A percentile compares a stretch with the other conserved stretches of the same genome.
These are phyloP conservation scores for Yarrowia sp. DNA, from an alignment of 805 yeast species.

Conservation along the genomic window DNA sequence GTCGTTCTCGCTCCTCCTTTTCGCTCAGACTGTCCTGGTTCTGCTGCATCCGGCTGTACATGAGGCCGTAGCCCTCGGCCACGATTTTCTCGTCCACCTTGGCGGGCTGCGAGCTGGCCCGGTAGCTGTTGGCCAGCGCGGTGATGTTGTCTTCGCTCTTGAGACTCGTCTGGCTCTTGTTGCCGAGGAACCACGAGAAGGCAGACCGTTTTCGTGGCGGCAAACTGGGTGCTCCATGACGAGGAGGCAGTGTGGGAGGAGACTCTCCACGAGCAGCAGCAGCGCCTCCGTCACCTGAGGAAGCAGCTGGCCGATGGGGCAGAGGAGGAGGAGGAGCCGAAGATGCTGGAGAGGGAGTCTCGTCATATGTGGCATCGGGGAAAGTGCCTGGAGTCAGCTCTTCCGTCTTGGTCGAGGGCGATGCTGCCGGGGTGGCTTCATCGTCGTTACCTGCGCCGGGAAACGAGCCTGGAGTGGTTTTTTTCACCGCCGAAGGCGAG, in stretches of 20 bases:
- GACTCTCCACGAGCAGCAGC: background rate
- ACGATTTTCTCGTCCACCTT: constrained; percentile 13
- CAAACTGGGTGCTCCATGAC: constrained; percentile 33
- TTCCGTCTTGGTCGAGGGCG: background rate
- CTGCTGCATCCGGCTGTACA: constrained; percentile 21
- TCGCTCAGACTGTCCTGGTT: constrained; percentile 21
- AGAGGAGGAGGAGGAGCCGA: constrained; percentile 26
- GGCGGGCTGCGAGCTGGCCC: constrained; percentile 6
- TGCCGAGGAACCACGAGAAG: constrained; percentile 24
- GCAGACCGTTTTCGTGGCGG: constrained; percentile 24
- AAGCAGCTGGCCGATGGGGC: constrained; percentile 23
- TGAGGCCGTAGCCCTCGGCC: constrained; percentile 19
- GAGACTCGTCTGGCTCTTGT: constrained; percentile 21
- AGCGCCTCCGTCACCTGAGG: background rate
- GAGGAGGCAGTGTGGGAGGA: constrained; percentile 37
- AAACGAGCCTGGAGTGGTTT: constrained; percentile 15
- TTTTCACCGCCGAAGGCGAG: background rate
- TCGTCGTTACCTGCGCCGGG: background rate
- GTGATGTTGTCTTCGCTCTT: constrained; percentile 17
- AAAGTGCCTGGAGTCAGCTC: constrained; percentile 2
- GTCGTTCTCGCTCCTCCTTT: constrained; percentile 17
- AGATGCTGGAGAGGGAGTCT: background rate
- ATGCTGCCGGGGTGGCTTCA: background rate
- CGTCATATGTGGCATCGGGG: constrained; percentile 12
- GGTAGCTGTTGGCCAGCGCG: constrained; percentile 8